Evolutionary conservation across 352 stramenopile species (phyloP).

Genomic region (Globisporangium radiosum): DNA sequence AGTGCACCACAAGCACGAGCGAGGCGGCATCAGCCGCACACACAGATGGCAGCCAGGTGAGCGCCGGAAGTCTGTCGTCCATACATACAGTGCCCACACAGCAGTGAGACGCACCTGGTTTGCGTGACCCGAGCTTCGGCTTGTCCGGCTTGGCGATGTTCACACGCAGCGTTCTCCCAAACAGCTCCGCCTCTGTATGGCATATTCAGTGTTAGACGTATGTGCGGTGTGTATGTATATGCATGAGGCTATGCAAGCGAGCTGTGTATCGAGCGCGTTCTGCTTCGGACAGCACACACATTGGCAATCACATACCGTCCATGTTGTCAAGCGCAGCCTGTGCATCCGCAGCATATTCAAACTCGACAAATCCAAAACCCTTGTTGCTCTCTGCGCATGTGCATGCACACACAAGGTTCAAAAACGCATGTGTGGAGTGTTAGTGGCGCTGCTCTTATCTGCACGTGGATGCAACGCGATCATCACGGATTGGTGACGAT

Average conservation of each 20-base stretch:
- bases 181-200: slow-evolving; percentile 83
- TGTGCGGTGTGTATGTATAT: background rate
- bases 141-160: slow-evolving; percentile 86
- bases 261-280: no score
- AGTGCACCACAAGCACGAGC: no score
- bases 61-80: background rate
- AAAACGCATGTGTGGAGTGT: background rate
- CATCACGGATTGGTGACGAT: background rate
- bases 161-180: slow-evolving; percentile 88
- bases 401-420: background rate
- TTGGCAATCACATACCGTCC: slow-evolving; percentile 56
- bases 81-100: background rate
- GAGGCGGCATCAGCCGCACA: no score
- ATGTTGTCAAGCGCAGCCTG: slow-evolving; percentile 94
- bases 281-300: no score
- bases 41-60: no score
- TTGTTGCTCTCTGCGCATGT: slow-evolving; percentile 58
- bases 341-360: slow-evolving; percentile 85
- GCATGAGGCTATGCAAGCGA: background rate
- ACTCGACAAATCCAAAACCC: slow-evolving; percentile 94
- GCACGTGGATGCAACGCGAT: background rate
- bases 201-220: background rate
- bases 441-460: background rate
- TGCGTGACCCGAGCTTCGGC: slow-evolving; percentile 66
- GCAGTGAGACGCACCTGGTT: slow-evolving; percentile 47